Evolutionary conservation across 2,329 filamentous ascomycete species (phyloP), one percentile per base, ranked within the genome.

Genomic region (Aspergillus novoparasiticus): DNA sequence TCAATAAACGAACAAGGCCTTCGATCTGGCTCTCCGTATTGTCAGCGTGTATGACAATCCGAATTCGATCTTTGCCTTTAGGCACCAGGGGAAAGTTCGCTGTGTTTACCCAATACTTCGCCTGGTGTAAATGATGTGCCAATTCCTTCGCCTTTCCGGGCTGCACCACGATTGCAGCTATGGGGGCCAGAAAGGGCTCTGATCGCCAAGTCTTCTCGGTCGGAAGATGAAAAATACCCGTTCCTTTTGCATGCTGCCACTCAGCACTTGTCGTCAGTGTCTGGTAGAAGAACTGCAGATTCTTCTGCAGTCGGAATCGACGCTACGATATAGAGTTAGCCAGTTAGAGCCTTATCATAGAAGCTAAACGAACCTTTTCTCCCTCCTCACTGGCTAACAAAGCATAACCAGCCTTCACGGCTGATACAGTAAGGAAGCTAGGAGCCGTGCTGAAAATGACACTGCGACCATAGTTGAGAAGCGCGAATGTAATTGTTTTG

Each of bases 401-500:
- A 3, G 57, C 53, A 53, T 64, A 66, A 23, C 59, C 64, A 11
- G 64, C 62, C 30, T 58, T 57, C 12, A 66, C 62, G 14, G 59
- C 62, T 26, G 55, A 60, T 12, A 63, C 61, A 9, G 53, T 46
- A n/a, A 62, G 50, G 32, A 64, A 66, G 30, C 50, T 62, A 14
- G 64, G 64, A 16, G 59, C 62, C 16, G 64, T 66, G 6, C 46
- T 62, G 43, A 64, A 66, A 11, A 66, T 51, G n/a, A 66, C 28
- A 23, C 55, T 62, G 2, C 62, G 53, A 10, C 59, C 39, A 58
- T 66, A 66, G 54, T 66, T 66, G 26, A 66, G 53, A 12, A 66
- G 54, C 9, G 53, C 48, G 10, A 19, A n/a, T 36, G 62, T 66
- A 10, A 66, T 57, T 4, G 64, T 65, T 30, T 61, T 16, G 43